Evolutionary conservation across 2,329 filamentous ascomycete species (phyloP), one percentile per base, ranked within the genome.

Genomic region (Arthrobotrys musiformis): DNA sequence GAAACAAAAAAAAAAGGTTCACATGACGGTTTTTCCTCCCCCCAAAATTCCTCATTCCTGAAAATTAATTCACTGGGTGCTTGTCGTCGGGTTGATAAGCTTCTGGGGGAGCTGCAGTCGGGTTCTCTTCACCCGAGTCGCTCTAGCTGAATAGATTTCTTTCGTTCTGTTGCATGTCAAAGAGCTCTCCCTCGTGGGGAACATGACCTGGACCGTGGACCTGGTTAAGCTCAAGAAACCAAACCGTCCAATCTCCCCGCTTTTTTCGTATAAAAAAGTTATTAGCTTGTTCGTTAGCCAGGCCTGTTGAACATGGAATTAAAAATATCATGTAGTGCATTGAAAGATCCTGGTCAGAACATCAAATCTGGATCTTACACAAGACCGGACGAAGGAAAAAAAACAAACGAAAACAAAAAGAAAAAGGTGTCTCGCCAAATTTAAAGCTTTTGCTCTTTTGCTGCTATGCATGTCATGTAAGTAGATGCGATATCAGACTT

Each of bases 41-140:
- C 11, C 17, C 22, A 15, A 58, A 58, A 30, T 56, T 28, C 50
- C 50, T 46, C 42, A 42, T 42, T n/a, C 28, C 26, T 35, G 19
- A 37, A 35, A 35, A 35, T 50, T 17, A 64, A n/a, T 19, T n/a
- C n/a, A n/a, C n/a, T n/a, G n/a, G 60, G 42, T 64, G 28, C 17
- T 46, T 63, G n/a, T n/a, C 40, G 40, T 63, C 58, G 58, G 37
- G 17, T 73, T 73, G 69, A 73, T 73, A 73, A 73, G 69, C 69
- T 63, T 17, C 8, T n/a, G n/a, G n/a, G 19, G 54, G 54, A 37
- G 54, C 33, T 58, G 54, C 52, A 40, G 52, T 58, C 54, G 54
- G 54, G 30, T 48, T 50, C 33, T 64, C 30, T 64, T 64, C 46
- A 48, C 40, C 60, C 46, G 30, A 48, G 42, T 35, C 60, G 17